These are phyloP conservation scores for Oropetium thomaeum DNA, from an alignment of 176 grass and related monocot species.

Conservation along the genomic window DNA sequence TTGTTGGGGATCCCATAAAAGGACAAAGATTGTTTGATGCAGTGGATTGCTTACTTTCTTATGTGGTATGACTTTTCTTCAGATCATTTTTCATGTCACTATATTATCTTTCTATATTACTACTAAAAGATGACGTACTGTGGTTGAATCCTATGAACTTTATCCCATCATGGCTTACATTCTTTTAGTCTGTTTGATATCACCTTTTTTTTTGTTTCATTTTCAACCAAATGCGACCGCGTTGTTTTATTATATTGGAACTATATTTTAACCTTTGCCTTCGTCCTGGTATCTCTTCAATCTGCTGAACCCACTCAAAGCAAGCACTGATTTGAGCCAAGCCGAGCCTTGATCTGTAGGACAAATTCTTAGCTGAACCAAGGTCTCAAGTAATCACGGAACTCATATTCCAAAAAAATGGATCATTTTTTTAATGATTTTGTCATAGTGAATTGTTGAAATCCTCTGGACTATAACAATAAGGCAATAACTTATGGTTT, in stretches of 20 bases:
- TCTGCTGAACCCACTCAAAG: not conserved
- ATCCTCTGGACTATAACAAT: not conserved
- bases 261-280: not conserved
- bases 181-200: not conserved
- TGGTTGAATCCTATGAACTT: not conserved
- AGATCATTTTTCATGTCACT: not conserved
- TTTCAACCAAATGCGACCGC: not conserved
- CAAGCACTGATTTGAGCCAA: not conserved
- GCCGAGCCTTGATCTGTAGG: not conserved
- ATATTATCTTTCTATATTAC: not conserved
- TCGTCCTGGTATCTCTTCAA: not conserved
- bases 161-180: not conserved
- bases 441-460: not conserved
- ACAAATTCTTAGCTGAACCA: not conserved
- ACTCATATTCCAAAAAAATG: not conserved
- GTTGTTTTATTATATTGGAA: not conserved
- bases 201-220: not conserved
- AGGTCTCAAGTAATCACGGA: not conserved
- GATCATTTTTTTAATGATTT: not conserved
- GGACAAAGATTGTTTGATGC: slow-evolving; percentile 23
- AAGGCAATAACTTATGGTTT: not conserved
- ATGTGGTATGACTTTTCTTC: slow-evolving; percentile 11
- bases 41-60: slow-evolving; percentile 41
- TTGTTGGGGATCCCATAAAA: slow-evolving; percentile 26
- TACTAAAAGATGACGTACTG: not conserved